Base-by-base conservation (phyloP, 1,284 basidiomycete genomes). In the Kwoniella shivajii region DNA sequence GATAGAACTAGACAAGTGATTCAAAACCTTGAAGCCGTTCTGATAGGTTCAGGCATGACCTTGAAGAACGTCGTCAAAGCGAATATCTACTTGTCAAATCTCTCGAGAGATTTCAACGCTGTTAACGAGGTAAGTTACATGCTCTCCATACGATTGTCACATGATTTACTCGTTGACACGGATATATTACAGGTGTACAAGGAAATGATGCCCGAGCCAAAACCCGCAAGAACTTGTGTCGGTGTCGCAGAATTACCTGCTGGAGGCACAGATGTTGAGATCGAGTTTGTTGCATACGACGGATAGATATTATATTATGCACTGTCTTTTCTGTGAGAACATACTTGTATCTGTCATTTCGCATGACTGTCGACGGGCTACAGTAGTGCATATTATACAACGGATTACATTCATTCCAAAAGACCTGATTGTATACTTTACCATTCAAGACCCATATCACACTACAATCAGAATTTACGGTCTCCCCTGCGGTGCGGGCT, bases 201-300 rank as follows among this genome's bases (percentile, higher is more conserved):
- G 54, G 67, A 72, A 51, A 30, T 73, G 36, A 72, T 77, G 73
- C 75, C 75, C 18, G 67, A 69, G 18, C 80, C 79, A 14, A 80
- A 84, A 65, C 86, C 85, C 22, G 85, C 85, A 24, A 80, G 86
- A 42, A 87, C 86, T 10, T 87, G 85, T 67, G 74, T 88, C 39
- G 86, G 85, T 4, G 86, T 88, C 14, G 82, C 80, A 2, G 73
- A 80, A 20, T 80, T 88, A 13, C 85, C 86, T 0, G 63, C 84
- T 50, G 72, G 73, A 22, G 83, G 83, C 10, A 85, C 84, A 2
- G 81, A 81, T 58, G 82, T 88, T 30, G 85, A 87, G 77, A 84
- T 88, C 41, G 86, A 88, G 66, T 86, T 85, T 60, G 79, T 84
- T 34, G 85, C 85, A 22, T 74, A 71, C 55, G 68, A 73, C 41